Percentiles rank a stretch among this genome's conserved stretches.
phyloP scores from a whole-genome alignment of 2,329 filamentous ascomycete species.

The Sporothrix euskadiensis region DNA sequence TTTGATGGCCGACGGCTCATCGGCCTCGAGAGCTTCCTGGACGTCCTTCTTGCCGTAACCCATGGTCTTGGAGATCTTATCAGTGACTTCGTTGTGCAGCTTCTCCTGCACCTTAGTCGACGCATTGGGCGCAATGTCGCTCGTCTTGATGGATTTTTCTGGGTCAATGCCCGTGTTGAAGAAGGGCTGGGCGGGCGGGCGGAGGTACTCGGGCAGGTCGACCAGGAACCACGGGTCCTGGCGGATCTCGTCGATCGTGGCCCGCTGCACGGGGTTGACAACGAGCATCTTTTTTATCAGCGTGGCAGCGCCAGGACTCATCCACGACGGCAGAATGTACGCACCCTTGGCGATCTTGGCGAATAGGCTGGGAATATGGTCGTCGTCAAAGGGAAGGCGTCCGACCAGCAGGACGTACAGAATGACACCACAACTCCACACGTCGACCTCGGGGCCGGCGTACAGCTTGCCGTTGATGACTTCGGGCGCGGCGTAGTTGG shows the following conservation, averaged over 20 bases:
- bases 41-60: slow-evolving; percentile 95
- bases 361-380: slow-evolving; percentile 96
- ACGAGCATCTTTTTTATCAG: slow-evolving; percentile 93
- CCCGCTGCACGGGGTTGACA: slow-evolving; percentile 90
- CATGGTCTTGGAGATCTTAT: slow-evolving; percentile 97
- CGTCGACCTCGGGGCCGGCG: slow-evolving; percentile 94
- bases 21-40: slow-evolving; percentile 84
- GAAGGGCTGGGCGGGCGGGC: slow-evolving; percentile 86
- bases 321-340: slow-evolving; percentile 89
- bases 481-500: slow-evolving; percentile 96
- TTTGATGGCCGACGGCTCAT: slow-evolving; percentile 97
- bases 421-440: slow-evolving; percentile 96
- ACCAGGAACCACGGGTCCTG: slow-evolving; percentile 92
- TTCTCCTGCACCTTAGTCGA: slow-evolving; percentile 80
- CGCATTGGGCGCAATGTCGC: slow-evolving; percentile 76
- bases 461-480: slow-evolving; percentile 98
- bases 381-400: slow-evolving; percentile 91
- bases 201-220: slow-evolving; percentile 82
- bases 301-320: slow-evolving; percentile 76
- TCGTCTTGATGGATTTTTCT: slow-evolving; percentile 83
- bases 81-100: slow-evolving; percentile 87
- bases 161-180: slow-evolving; percentile 91
- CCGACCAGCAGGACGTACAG: slow-evolving; percentile 80
- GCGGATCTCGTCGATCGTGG: slow-evolving; percentile 90
- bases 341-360: slow-evolving; percentile 96